Evolutionary conservation across 1,139 yeast genomes (phyloP).

Genomic region (Candida albicans): DNA sequence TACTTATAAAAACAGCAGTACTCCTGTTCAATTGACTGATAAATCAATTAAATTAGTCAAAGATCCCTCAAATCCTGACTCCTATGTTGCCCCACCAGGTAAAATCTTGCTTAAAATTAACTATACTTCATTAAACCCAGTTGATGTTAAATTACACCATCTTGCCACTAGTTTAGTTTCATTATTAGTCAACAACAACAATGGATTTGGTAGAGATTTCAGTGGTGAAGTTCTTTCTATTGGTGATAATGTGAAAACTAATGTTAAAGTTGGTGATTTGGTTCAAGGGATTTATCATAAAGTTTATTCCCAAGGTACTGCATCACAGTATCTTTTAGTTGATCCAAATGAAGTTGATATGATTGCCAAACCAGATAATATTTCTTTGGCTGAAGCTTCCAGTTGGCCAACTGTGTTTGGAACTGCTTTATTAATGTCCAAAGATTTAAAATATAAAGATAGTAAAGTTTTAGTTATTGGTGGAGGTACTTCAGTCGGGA

Average conservation of each 20-base stretch:
- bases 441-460: conserved; percentile 13
- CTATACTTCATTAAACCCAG: conserved; percentile 65
- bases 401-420: conserved; percentile 59
- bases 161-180: conserved; percentile 20
- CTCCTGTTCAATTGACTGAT: conserved; percentile 16
- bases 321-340: conserved; percentile 42
- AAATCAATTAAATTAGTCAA: conserved; percentile 19
- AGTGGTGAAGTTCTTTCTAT: conserved; percentile 63
- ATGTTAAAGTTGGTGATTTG: conserved; percentile 58
- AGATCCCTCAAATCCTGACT: conserved; percentile 26
- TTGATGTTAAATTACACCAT: conserved; percentile 56
- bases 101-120: conserved; percentile 58
- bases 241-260: conserved; percentile 34
- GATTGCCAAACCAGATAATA: conserved; percentile 45
- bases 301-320: conserved; percentile 50
- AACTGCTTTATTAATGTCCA: conserved; percentile 51
- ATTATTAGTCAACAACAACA: conserved; percentile 4
- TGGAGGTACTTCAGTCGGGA: conserved; percentile 74
- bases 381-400: conserved; percentile 57
- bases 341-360: conserved; percentile 43
- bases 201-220: conserved; percentile 68
- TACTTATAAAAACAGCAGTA: conserved; percentile 16
- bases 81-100: conserved; percentile 36
- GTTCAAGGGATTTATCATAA: conserved; percentile 58
- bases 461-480: conserved; percentile 60